These are phyloP conservation scores for Apiospora malaysiana DNA, from an alignment of 2,329 filamentous ascomycete species.

Conservation along the genomic window DNA sequence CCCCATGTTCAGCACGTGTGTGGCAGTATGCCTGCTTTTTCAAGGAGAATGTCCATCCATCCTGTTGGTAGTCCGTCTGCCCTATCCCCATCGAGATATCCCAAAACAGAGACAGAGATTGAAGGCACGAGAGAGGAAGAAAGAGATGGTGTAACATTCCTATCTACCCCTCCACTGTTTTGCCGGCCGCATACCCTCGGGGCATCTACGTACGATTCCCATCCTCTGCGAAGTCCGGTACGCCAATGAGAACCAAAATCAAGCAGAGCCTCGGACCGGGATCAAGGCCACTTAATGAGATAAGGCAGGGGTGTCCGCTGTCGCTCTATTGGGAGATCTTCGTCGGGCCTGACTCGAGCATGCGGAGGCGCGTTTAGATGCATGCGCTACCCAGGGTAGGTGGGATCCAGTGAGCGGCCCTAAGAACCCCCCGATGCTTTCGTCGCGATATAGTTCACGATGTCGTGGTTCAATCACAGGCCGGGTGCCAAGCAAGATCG, in stretches of 20 bases:
- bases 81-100: neutral
- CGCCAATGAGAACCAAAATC: neutral
- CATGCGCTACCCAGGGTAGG: neutral
- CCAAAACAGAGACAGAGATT: neutral
- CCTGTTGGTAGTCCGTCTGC: too few relatives aligned
- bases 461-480: neutral
- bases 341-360: conserved; percentile 4
- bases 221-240: neutral
- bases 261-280: conserved; percentile 9
- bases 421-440: neutral
- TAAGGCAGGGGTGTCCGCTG: neutral
- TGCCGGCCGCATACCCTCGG: neutral
- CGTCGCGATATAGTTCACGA: neutral
- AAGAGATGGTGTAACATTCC: neutral
- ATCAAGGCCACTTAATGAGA: neutral
- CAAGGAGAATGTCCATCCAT: neutral
- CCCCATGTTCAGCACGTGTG: neutral
- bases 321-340: conserved; percentile 8
- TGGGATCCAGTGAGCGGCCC: neutral
- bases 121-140: too few relatives aligned
- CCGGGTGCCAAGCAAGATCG: neutral
- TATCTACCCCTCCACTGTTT: neutral
- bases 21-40: neutral
- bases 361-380: neutral
- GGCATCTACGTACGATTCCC: neutral